Conservation (phyloP, 2,329 filamentous ascomycete species). For the Ophiognomonia clavigignenti-juglandacearum region DNA sequence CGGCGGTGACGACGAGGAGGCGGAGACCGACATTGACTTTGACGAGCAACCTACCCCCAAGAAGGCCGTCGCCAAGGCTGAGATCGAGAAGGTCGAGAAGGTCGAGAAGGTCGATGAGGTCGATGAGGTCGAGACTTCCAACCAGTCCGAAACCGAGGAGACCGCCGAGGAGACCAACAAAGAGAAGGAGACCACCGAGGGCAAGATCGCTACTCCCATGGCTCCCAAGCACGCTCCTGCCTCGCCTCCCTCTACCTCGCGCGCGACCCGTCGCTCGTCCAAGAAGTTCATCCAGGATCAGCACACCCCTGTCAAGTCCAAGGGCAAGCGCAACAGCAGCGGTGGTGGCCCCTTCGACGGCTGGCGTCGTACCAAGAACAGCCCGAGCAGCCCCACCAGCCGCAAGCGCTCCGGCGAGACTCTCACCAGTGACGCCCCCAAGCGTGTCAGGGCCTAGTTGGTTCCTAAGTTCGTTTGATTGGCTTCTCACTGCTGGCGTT, state of each 20-base stretch:
- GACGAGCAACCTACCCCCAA: conserved; percentile 38
- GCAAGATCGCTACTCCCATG: conserved; percentile 44
- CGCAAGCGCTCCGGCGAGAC: conserved; percentile 39
- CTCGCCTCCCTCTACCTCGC: conserved; percentile 58
- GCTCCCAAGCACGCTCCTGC: conserved; percentile 52
- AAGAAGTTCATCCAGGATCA: conserved; percentile 43
- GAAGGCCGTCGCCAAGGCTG: conserved; percentile 14
- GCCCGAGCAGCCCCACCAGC: conserved; percentile 29
- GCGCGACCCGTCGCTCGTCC: conserved; percentile 56
- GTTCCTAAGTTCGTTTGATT: neutral
- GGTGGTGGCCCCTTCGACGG: conserved; percentile 58
- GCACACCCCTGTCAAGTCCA: conserved; percentile 35
- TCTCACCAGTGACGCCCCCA: conserved; percentile 29
- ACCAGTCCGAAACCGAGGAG: conserved; percentile 27
- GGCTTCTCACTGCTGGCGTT: neutral
- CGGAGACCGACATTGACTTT: conserved; percentile 54
- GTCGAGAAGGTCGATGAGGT: conserved; percentile 26
- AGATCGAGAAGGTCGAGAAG: conserved; percentile 23
- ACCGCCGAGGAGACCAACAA: no score
- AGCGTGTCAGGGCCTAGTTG: conserved; percentile 30
- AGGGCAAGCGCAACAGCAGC: conserved; percentile 21
- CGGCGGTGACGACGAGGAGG: conserved; percentile 55
- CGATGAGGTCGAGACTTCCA: conserved; percentile 19
- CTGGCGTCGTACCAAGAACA: conserved; percentile 62
- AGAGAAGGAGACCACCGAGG: conserved; percentile 23